phyloP scores from a whole-genome alignment of 139 green algal genomes.

The Closterium sp. region DNA sequence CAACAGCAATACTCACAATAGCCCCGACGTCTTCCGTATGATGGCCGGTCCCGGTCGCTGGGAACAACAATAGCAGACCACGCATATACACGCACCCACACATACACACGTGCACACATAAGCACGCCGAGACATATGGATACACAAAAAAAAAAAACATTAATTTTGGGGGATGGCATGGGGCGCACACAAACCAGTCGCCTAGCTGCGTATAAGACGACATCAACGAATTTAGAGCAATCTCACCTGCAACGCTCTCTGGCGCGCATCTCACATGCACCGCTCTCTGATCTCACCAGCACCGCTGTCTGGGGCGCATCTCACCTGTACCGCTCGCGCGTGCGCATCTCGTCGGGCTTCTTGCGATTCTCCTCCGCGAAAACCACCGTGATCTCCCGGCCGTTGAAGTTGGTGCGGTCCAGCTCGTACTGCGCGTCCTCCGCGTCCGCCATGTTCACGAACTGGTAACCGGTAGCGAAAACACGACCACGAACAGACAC shows the following conservation, averaged over 20 bases:
- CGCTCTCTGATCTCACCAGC: too few relatives aligned
- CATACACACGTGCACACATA: not conserved
- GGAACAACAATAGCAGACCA: not conserved
- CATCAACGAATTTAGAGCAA: too few relatives aligned
- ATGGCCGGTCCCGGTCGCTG: not conserved
- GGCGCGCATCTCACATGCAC: too few relatives aligned
- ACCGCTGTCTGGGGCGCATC: too few relatives aligned
- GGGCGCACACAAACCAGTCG: too few relatives aligned
- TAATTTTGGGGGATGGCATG: not conserved
- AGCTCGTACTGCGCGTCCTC: slow-evolving; percentile 44
- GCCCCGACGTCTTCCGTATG: not conserved
- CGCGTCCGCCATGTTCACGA: slow-evolving; percentile 40
- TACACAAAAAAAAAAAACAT: not conserved
- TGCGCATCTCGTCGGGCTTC: slow-evolving; percentile 47
- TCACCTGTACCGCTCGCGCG: slow-evolving; percentile 17
- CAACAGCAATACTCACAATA: not conserved
- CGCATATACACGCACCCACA: not conserved
- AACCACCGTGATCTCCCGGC: slow-evolving; percentile 52
- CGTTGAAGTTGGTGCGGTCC: slow-evolving; percentile 33
- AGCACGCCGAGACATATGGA: not conserved
- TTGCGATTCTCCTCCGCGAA: slow-evolving; percentile 54
- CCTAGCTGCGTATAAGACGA: too few relatives aligned
- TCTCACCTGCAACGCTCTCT: too few relatives aligned
- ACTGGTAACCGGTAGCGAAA: slow-evolving; percentile 20
- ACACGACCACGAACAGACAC: not conserved